Base-by-base conservation (phyloP, 139 green algal genomes). In the Chlamydomonas schloesseri region DNA sequence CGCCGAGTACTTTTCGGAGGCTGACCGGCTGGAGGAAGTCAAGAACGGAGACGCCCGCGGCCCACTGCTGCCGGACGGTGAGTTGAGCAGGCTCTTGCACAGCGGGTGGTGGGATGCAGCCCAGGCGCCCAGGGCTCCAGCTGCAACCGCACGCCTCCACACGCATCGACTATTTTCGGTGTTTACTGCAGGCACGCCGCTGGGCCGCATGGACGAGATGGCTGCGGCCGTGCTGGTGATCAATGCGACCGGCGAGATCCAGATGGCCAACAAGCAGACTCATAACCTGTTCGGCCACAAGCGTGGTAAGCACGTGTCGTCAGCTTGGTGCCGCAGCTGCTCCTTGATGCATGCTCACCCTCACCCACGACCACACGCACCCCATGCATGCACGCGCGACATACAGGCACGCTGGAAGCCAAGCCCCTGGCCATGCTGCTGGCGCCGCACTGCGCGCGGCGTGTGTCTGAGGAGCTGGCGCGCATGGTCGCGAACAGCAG, bases 141-240 rank as follows among this genome's bases (percentile, higher is more conserved):
- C 42, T 8, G 42, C 5, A 8, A 50, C 42, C 42, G 8, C 42
- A 50, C 42, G 42, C 42, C 55, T 13, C 55, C 55, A 2, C 55
- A 8, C 20, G 50, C 11, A 57, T 11, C 50, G 50, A 21, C 18
- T 26, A 18, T 18, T 2, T 60, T 60, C 20, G 50, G 11, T 24
- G 6, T 18, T 21, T 2, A 24, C 15, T 67, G 60, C 60, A 67
- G 60, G 60, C 60, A 67, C 60, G 18, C 60, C 60, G 13, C 47
- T 85, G 21, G 26, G 60, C 29, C 79, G 79, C 24, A 85, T 85
- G 79, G 79, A 85, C 64, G 79, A 85, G 67, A 53, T 85, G 31
- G 47, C 72, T 10, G 68, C 26, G 10, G 64, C 67, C 0, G 79
- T 85, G 31, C 46, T 85, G 20, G 79, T 85, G 4, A 46, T 85